phyloP scores from a whole-genome alignment of 495 filamentous ascomycete species.

The Penicillium egyptiacum region DNA sequence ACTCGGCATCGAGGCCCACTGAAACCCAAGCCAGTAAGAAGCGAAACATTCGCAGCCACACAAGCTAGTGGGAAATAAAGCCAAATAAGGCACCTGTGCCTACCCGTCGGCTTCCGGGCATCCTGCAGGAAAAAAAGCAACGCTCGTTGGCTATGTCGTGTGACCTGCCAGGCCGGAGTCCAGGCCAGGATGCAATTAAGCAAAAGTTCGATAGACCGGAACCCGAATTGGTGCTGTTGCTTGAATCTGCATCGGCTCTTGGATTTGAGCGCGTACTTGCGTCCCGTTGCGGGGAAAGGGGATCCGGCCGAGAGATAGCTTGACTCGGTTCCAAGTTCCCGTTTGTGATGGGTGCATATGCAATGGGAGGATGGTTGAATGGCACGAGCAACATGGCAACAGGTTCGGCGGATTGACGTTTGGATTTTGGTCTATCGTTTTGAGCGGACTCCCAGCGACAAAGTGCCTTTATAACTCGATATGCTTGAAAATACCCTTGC shows the following conservation, averaged over 20 bases:
- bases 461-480: neutral
- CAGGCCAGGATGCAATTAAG: constrained; percentile 6
- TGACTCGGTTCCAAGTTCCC: constrained; percentile 1
- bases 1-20: constrained; percentile 2
- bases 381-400: neutral
- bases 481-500: neutral
- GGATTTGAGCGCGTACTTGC: neutral
- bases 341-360: neutral
- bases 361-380: neutral
- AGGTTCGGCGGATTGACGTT: neutral
- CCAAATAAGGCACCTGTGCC: neutral
- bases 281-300: neutral
- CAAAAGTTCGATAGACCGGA: neutral
- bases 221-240: neutral
- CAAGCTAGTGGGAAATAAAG: neutral
- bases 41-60: neutral
- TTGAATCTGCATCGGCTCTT: neutral
- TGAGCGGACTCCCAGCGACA: neutral
- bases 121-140: constrained; percentile 4
- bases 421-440: neutral
- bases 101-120: neutral
- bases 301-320: neutral
- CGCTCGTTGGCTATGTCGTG: constrained; percentile 5
- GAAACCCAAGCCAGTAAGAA: neutral
- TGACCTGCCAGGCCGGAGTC: neutral